phyloP scores from a whole-genome alignment of 1,284 basidiomycete genomes.

The Ustilago sp. region DNA sequence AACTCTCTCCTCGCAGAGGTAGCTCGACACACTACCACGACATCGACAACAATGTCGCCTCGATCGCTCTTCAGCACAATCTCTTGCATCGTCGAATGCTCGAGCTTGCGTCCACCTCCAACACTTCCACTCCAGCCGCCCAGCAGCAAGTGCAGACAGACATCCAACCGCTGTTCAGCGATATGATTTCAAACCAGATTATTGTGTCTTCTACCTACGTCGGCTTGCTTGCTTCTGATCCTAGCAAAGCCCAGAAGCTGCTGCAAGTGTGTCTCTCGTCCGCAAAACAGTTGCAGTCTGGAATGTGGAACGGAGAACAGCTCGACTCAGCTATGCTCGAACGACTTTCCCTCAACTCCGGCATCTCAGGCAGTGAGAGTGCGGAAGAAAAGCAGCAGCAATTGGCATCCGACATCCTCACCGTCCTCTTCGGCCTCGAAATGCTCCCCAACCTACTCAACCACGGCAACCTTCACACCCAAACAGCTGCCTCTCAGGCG shows the following conservation, averaged over 20 bases:
- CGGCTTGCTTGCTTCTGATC: not conserved
- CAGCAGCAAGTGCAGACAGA: slow-evolving; percentile 21
- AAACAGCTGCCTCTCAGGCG: slow-evolving; percentile 26
- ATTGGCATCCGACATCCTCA: slow-evolving; percentile 33
- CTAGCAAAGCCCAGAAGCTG: slow-evolving; percentile 17
- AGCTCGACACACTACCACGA: slow-evolving; percentile 16
- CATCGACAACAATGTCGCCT: slow-evolving; percentile 37
- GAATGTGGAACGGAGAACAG: slow-evolving; percentile 13
- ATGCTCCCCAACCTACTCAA: slow-evolving; percentile 27
- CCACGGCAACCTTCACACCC: slow-evolving; percentile 29
- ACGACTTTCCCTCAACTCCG: slow-evolving; percentile 10
- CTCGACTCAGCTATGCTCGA: slow-evolving; percentile 6
- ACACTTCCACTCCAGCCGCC: not conserved
- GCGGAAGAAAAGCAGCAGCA: slow-evolving; percentile 12
- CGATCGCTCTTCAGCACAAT: slow-evolving; percentile 28
- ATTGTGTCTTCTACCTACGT: slow-evolving; percentile 20
- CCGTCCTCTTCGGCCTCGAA: slow-evolving; percentile 29
- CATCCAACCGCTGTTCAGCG: slow-evolving; percentile 24
- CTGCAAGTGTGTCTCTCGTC: not conserved
- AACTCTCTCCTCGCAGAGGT: slow-evolving; percentile 27
- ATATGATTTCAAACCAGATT: slow-evolving; percentile 42
- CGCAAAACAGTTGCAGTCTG: slow-evolving; percentile 20
- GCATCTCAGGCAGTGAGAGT: slow-evolving; percentile 15
- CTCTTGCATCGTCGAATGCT: slow-evolving; percentile 31
- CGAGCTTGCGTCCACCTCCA: slow-evolving; percentile 10